Percentiles rank a stretch among this genome's conserved stretches.
Conservation (phyloP, 2,329 filamentous ascomycete species). For the Paraphaeosphaeria sporulosa region DNA sequence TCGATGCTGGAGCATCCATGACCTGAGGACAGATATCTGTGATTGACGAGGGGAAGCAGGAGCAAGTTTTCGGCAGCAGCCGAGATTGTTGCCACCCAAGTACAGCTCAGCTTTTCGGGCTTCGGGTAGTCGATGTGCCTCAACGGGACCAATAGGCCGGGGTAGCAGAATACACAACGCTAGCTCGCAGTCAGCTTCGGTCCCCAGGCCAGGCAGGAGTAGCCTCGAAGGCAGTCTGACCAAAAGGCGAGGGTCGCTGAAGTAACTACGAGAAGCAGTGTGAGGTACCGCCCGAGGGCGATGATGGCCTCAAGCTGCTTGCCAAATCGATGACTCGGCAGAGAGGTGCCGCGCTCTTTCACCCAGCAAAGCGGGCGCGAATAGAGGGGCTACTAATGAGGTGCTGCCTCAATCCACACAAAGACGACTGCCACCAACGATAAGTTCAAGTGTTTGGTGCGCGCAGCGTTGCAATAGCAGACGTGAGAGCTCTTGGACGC, state of each 20-base stretch:
- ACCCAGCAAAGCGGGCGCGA: conserved; percentile 27
- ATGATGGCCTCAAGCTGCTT: conserved; percentile 30
- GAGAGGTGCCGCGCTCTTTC: conserved; percentile 30
- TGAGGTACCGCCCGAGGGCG: conserved; percentile 29
- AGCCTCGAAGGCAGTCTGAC: conserved; percentile 25
- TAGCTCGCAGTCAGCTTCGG: conserved; percentile 26
- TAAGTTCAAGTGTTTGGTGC: conserved; percentile 27
- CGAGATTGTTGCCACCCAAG: conserved; percentile 39
- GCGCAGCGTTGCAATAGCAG: conserved; percentile 26
- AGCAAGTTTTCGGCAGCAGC: conserved; percentile 43
- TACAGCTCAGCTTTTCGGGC: conserved; percentile 32
- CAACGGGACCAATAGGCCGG: conserved; percentile 35
- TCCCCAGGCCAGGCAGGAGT: conserved; percentile 15
- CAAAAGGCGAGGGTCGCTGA: conserved; percentile 35
- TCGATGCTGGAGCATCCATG: conserved; percentile 29
- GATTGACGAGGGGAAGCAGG: conserved; percentile 34
- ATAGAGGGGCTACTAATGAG: conserved; percentile 13
- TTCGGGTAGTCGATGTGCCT: conserved; percentile 26
- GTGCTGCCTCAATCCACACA: conserved; percentile 21
- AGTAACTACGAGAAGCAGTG: conserved; percentile 34
- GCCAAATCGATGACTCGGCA: conserved; percentile 33
- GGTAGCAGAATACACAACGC: conserved; percentile 33
- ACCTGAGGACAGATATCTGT: conserved; percentile 12
- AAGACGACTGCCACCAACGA: conserved; percentile 24
- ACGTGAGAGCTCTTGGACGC: conserved; percentile 30